These are phyloP conservation scores for Glutinoglossum americanum DNA, from an alignment of 495 filamentous ascomycete genomes.

Conservation along the genomic window DNA sequence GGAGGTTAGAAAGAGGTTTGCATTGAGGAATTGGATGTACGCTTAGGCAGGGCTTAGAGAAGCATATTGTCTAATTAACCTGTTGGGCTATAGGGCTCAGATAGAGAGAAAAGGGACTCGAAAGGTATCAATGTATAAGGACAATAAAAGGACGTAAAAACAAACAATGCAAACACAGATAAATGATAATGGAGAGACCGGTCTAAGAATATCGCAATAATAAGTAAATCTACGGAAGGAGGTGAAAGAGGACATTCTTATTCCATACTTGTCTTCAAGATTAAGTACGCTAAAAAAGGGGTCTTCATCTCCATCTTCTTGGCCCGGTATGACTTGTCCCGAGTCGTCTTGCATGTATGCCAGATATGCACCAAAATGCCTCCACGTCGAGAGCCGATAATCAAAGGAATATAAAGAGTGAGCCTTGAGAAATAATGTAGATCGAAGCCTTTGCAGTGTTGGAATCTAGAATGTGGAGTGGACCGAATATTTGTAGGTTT, in stretches of 20 bases:
- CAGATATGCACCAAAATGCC: background rate
- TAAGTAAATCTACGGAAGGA: background rate
- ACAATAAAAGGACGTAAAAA: no score
- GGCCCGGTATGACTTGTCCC: background rate
- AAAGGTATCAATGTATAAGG: no score
- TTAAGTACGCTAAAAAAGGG: background rate
- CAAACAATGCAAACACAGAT: no score
- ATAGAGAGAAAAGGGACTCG: no score
- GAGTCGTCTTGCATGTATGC: background rate
- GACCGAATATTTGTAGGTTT: no score
- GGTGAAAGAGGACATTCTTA: no score
- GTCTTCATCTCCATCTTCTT: slow-evolving; percentile 3
- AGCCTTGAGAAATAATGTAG: background rate
- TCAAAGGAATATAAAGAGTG: background rate
- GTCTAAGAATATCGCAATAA: background rate
- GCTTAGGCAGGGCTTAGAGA: background rate
- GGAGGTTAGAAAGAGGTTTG: background rate
- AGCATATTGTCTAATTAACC: no score
- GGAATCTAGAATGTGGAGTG: background rate
- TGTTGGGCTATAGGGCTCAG: no score
- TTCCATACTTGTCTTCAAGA: background rate
- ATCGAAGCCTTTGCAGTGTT: background rate
- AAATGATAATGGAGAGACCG: no score
- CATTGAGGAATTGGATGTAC: background rate
- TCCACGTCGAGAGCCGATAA: background rate